Evolutionary conservation across 345 rosid genomes (phyloP), one percentile per base, ranked within the genome.

Genomic region (Lumnitzera littorea): DNA sequence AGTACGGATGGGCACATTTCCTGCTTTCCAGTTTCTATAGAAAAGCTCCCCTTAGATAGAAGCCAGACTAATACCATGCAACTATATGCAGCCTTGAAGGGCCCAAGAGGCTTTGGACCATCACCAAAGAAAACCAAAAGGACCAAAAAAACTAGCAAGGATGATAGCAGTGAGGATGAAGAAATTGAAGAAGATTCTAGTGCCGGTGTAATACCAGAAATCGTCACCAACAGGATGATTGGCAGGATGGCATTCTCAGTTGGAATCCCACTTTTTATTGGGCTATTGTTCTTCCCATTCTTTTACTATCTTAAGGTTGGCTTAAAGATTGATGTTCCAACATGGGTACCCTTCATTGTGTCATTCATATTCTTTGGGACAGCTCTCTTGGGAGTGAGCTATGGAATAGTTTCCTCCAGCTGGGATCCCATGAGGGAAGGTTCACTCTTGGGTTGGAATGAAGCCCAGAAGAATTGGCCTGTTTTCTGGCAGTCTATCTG

Each of bases 361-460:
- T 84, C 98, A 0, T 89, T 87, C 75, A 56, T 92, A 78, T 87
- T 89, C 87, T 87, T 89, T 2, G 96, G 98, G 51, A 56, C 94
- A 27, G 96, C 94, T 12, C 75, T 92, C 41, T 55, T 84, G 57
- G 96, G 98, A 3, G 91, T 89, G 29, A 92, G 91, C 67, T 89
- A 89, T 48, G 98, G 98, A 56, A 92, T 89, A 24, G 96, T 89
- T 25, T 92, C 98, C 10, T 72, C 96, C 13, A 89, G 98, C 55
- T 92, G 98, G 98, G 98, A 92, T 81, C 96, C 98, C 0, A 17
- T 81, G 74, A 85, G 96, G 70, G 91, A 89, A 78, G 96, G 98
- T 15, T 89, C 98, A 0, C 76, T 84, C 56, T 67, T 89, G 78
- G 96, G 96, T 15, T 92, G 96, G 98, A 92, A 71, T 14, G 98